Evolutionary conservation across 306 rosid species (phyloP).

Genomic region (Glycine soja): DNA sequence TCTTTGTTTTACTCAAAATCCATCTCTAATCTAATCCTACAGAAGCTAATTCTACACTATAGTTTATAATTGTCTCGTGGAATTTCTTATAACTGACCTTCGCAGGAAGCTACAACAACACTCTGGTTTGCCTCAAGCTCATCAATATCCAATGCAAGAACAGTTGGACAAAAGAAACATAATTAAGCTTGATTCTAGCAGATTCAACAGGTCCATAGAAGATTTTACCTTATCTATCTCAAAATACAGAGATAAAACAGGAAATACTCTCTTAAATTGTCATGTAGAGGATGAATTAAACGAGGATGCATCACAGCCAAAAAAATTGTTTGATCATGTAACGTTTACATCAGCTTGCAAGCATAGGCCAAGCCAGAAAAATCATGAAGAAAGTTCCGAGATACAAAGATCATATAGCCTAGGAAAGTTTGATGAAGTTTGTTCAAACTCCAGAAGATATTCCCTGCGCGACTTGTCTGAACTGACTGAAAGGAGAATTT

Average conservation of each 20-base stretch:
- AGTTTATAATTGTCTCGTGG: slow-evolving; percentile 32
- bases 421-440: slow-evolving; percentile 50
- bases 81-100: slow-evolving; percentile 44
- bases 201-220: slow-evolving; percentile 46
- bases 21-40: slow-evolving; percentile 27
- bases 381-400: slow-evolving; percentile 49
- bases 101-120: slow-evolving; percentile 60
- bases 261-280: slow-evolving; percentile 43
- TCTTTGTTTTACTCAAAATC: slow-evolving; percentile 30
- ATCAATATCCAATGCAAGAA: slow-evolving; percentile 29
- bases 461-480: slow-evolving; percentile 53
- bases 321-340: slow-evolving; percentile 53
- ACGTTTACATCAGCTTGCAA: slow-evolving; percentile 48
- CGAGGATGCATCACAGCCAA: slow-evolving; percentile 46
- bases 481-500: slow-evolving; percentile 50
- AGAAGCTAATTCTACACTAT: slow-evolving; percentile 7
- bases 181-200: slow-evolving; percentile 47
- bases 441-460: slow-evolving; percentile 54
- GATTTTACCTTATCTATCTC: slow-evolving; percentile 50
- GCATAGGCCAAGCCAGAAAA: slow-evolving; percentile 45
- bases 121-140: neutral
- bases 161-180: slow-evolving; percentile 41
- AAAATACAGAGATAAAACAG: slow-evolving; percentile 46
- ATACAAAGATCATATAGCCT: slow-evolving; percentile 42
- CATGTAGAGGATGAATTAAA: slow-evolving; percentile 55